phyloP scores from a whole-genome alignment of 352 stramenopile genomes.

The Elongisporangium anandrum region DNA sequence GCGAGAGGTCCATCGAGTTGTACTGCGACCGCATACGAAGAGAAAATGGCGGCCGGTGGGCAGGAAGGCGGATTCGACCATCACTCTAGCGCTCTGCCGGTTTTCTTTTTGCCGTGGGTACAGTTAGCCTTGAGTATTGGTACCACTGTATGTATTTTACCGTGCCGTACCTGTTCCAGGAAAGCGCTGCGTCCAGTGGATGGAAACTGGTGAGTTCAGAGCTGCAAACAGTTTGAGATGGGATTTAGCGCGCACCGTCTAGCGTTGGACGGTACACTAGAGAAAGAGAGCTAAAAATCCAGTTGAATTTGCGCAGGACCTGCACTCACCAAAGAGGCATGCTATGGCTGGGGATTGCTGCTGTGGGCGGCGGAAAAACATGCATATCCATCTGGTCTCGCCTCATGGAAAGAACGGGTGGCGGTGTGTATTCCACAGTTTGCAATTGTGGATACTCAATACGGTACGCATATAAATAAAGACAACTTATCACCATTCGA shows the following conservation, averaged over 20 bases:
- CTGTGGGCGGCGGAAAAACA: background rate
- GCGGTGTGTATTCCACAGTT: background rate
- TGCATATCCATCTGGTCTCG: background rate
- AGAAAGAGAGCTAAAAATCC: background rate
- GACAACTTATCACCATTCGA: background rate
- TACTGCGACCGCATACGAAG: background rate
- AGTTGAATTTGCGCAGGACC: background rate
- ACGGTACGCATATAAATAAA: background rate
- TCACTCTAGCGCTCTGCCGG: background rate
- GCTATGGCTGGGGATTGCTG: background rate
- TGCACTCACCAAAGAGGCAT: background rate
- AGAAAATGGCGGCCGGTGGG: background rate
- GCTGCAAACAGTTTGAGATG: background rate
- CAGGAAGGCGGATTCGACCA: background rate
- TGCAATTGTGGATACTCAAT: background rate
- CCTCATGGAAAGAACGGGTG: background rate
- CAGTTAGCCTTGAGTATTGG: background rate
- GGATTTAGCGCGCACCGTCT: background rate
- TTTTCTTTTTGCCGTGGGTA: background rate
- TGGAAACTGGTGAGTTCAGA: background rate
- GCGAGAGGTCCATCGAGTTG: constrained; percentile 43
- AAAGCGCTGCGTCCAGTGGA: background rate
- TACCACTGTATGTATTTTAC: background rate
- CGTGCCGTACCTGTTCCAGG: too few relatives aligned
- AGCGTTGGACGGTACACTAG: background rate